These are phyloP conservation scores for Ophiocordyceps camponoti-leonardi DNA, from an alignment of 2,329 filamentous ascomycete species.

Conservation along the genomic window DNA sequence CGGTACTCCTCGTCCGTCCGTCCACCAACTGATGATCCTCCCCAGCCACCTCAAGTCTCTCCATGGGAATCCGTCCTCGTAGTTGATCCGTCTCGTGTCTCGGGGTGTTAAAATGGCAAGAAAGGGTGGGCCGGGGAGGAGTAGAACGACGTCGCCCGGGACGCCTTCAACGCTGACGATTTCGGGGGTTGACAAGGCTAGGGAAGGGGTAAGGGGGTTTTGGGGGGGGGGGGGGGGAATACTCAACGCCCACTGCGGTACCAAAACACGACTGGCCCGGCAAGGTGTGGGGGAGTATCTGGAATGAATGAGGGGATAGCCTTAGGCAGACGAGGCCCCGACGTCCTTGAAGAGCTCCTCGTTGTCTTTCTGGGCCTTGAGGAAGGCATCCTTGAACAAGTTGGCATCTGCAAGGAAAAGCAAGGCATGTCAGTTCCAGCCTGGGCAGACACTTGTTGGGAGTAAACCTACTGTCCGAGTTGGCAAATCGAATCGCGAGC, in stretches of 20 bases:
- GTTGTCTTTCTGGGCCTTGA: slow-evolving; percentile 94
- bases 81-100: neutral
- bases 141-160: slow-evolving; percentile 2
- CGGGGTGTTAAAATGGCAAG: neutral
- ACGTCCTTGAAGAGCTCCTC: slow-evolving; percentile 52
- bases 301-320: neutral
- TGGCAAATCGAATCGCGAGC: slow-evolving; percentile 92
- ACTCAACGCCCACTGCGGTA: neutral
- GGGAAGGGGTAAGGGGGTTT: too few relatives aligned
- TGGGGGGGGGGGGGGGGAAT: neutral
- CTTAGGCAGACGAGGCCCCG: slow-evolving; percentile 9
- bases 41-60: neutral
- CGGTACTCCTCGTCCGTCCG: slow-evolving; percentile 1
- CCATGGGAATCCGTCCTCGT: neutral
- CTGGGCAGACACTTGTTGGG: neutral
- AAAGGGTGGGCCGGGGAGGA: neutral
- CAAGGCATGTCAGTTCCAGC: neutral
- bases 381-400: slow-evolving; percentile 91
- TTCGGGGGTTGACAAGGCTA: slow-evolving; percentile 1
- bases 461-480: slow-evolving; percentile 69
- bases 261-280: neutral
- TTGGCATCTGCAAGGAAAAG: slow-evolving; percentile 58
- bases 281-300: neutral
- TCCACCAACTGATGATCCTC: slow-evolving; percentile 1
- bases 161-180: slow-evolving; percentile 4